Conservation (phyloP, 1,284 basidiomycete species). For the Melampsora americana region DNA sequence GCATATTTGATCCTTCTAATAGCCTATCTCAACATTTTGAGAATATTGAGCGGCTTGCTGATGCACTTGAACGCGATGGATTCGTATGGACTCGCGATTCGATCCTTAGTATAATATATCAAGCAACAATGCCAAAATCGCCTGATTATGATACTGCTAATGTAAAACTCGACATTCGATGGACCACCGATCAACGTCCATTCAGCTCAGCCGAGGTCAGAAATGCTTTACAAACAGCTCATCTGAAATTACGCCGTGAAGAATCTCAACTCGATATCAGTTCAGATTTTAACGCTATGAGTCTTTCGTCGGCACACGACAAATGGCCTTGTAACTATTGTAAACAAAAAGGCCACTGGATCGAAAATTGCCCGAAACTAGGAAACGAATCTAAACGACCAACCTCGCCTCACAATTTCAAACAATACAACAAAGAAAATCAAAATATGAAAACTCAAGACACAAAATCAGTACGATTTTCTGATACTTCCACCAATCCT, state of each 20-base stretch:
- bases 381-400: background rate
- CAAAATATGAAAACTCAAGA: too few species aligned
- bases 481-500: too few species aligned
- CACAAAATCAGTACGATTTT: too few species aligned
- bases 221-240: background rate
- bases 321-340: background rate
- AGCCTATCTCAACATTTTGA: background rate
- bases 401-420: background rate
- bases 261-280: background rate
- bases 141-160: background rate
- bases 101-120: background rate
- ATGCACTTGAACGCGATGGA: background rate
- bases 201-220: background rate
- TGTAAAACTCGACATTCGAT: background rate
- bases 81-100: background rate
- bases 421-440: too few species aligned
- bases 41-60: background rate
- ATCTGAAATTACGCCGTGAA: background rate
- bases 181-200: background rate
- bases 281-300: background rate
- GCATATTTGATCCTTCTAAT: background rate
- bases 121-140: background rate
- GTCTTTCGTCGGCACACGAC: background rate
- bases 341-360: background rate
- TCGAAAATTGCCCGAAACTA: background rate